phyloP scores from a whole-genome alignment of 2,329 filamentous ascomycete genomes.

The Calonectria pseudoreteaudii region DNA sequence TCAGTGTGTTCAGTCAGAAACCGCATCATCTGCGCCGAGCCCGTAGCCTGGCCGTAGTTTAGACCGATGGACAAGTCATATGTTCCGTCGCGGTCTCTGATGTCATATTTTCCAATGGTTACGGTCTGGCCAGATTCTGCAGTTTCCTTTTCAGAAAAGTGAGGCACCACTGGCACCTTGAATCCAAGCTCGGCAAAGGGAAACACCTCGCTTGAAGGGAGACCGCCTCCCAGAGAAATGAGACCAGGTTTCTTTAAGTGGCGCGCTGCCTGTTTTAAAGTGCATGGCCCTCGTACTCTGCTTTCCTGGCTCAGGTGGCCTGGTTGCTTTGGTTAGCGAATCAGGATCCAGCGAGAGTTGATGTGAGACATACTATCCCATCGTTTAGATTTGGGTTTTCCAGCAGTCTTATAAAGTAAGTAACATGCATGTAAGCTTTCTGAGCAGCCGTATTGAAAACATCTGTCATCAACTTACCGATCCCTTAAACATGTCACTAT shows the following conservation, averaged over 20 bases:
- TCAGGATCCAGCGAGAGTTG: not conserved
- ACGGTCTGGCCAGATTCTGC: constrained; percentile 69
- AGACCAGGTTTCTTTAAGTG: constrained; percentile 84
- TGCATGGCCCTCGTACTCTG: constrained; percentile 70
- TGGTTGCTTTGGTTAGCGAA: constrained; percentile 41
- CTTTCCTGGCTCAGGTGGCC: constrained; percentile 73
- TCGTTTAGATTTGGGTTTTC: constrained; percentile 81
- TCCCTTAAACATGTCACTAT: constrained; percentile 87
- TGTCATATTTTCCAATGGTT: constrained; percentile 86
- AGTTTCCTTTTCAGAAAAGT: constrained; percentile 78
- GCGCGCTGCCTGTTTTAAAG: constrained; percentile 85
- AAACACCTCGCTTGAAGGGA: constrained; percentile 91
- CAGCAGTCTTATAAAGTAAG: constrained; percentile 45
- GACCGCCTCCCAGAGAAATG: constrained; percentile 90
- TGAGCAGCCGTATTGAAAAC: not conserved
- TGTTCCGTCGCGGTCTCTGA: constrained; percentile 64
- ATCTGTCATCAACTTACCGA: constrained; percentile 60
- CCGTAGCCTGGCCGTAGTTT: constrained; percentile 92
- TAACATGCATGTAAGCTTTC: not conserved
- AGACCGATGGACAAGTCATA: constrained; percentile 88
- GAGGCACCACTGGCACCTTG: constrained; percentile 76
- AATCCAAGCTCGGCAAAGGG: constrained; percentile 85
- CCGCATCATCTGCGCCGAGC: constrained; percentile 86
- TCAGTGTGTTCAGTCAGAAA: constrained; percentile 97
- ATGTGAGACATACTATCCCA: constrained; percentile 79